These are phyloP conservation scores for Solanum hybrid DNA, from an alignment of 305 asterid genomes.

Conservation along the genomic window DNA sequence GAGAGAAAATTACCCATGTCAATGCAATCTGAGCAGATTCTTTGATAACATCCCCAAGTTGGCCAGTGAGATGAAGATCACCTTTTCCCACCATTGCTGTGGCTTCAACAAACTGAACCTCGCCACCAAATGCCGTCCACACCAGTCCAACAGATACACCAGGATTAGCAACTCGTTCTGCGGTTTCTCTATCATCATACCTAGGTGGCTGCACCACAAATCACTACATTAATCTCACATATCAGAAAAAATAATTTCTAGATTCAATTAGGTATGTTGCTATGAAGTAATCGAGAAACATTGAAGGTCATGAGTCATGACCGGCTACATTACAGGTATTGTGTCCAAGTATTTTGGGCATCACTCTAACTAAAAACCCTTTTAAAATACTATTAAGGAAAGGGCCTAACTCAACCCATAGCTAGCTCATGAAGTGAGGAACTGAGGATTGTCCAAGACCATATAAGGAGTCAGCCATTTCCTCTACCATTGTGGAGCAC, in stretches of 20 bases:
- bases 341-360: neutral
- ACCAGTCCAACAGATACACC: constrained; percentile 95
- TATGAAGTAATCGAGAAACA: neutral
- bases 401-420: neutral
- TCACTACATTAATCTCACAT: constrained; percentile 15
- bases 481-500: neutral
- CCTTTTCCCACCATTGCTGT: constrained; percentile 92
- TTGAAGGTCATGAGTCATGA: neutral
- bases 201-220: constrained; percentile 63
- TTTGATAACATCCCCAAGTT: constrained; percentile 95
- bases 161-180: constrained; percentile 85
- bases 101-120: constrained; percentile 98
- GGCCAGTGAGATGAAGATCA: constrained; percentile 95
- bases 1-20: constrained; percentile 72
- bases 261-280: neutral
- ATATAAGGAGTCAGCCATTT: neutral
- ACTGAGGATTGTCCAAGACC: neutral
- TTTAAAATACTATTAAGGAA: neutral
- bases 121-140: constrained; percentile 95
- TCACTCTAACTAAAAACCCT: neutral
- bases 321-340: neutral
- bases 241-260: neutral
- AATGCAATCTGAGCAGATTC: constrained; percentile 99
- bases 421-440: neutral
- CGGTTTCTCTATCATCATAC: constrained; percentile 83